Percentiles rank a stretch among this genome's conserved stretches.
These are phyloP conservation scores for Candida michaelii DNA, from an alignment of 805 yeast genomes.

Conservation along the genomic window DNA sequence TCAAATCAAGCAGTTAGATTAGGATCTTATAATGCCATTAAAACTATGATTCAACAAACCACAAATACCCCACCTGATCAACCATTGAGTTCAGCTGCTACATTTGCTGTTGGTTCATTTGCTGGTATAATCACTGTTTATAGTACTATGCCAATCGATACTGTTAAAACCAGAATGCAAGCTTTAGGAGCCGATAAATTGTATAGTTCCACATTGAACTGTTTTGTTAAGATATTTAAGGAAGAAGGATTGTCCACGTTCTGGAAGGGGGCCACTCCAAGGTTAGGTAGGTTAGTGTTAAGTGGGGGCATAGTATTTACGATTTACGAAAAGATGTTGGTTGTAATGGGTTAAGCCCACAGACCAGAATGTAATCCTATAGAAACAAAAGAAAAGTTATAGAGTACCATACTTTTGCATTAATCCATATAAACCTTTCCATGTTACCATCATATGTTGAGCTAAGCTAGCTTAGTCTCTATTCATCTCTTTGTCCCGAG, in stretches of 20 bases:
- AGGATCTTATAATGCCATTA: slow-evolving; percentile 89
- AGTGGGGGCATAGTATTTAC: slow-evolving; percentile 98
- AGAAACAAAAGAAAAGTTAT: neutral
- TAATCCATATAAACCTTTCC: neutral
- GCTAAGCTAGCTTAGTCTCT: neutral
- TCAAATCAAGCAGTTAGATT: slow-evolving; percentile 92
- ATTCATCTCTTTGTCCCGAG: neutral
- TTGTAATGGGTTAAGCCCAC: slow-evolving; percentile 39
- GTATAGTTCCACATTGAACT: slow-evolving; percentile 76
- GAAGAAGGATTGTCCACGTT: slow-evolving; percentile 89
- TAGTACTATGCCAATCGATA: slow-evolving; percentile 92
- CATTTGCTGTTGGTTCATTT: slow-evolving; percentile 86
- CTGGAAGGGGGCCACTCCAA: slow-evolving; percentile 98
- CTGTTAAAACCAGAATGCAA: slow-evolving; percentile 97
- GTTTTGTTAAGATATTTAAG: slow-evolving; percentile 75
- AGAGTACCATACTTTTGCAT: slow-evolving; percentile 3
- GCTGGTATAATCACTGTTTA: slow-evolving; percentile 90
- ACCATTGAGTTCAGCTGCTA: slow-evolving; percentile 74
- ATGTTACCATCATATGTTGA: neutral
- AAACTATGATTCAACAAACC: slow-evolving; percentile 70
- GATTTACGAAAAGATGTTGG: slow-evolving; percentile 86
- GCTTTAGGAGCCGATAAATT: slow-evolving; percentile 72
- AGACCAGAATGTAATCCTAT: no score
- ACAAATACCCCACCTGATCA: slow-evolving; percentile 64
- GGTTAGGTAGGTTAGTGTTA: slow-evolving; percentile 85